phyloP scores from a whole-genome alignment of 169 alveolate species.

The Plasmodium fragile region DNA sequence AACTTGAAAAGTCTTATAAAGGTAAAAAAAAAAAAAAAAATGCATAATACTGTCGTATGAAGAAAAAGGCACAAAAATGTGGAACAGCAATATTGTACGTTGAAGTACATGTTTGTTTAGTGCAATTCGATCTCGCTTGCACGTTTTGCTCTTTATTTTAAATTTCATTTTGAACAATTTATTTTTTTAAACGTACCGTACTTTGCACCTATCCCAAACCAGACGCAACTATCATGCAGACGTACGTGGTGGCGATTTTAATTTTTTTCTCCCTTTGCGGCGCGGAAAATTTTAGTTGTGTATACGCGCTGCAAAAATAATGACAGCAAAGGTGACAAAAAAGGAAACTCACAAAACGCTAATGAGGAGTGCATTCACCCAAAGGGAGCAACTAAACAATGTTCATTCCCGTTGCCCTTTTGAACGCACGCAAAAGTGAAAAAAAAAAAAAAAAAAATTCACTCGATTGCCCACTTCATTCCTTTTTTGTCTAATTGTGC shows the following conservation, averaged over 20 bases:
- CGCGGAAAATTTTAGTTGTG: not conserved
- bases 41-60: not conserved
- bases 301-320: slow-evolving; percentile 2
- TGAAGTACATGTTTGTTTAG: not conserved
- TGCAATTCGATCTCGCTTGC: slow-evolving; percentile 2
- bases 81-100: not conserved
- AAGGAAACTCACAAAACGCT: not conserved
- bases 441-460: slow-evolving; percentile 4
- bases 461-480: not conserved
- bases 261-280: not conserved
- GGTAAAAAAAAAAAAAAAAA: not conserved
- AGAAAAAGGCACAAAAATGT: not conserved
- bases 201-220: not conserved
- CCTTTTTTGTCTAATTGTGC: slow-evolving; percentile 30
- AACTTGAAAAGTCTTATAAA: not conserved
- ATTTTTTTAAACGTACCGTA: not conserved
- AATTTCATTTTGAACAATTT: slow-evolving; percentile 1
- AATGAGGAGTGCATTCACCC: not conserved
- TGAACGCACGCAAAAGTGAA: not conserved
- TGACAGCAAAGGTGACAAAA: not conserved
- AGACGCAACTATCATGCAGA: slow-evolving; percentile 3
- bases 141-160: slow-evolving; percentile 6
- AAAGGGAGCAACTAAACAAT: not conserved
- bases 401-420: not conserved
- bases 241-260: not conserved